Base-by-base conservation (phyloP, 2,329 filamentous ascomycete genomes). In the Hypomyces perniciosus region DNA sequence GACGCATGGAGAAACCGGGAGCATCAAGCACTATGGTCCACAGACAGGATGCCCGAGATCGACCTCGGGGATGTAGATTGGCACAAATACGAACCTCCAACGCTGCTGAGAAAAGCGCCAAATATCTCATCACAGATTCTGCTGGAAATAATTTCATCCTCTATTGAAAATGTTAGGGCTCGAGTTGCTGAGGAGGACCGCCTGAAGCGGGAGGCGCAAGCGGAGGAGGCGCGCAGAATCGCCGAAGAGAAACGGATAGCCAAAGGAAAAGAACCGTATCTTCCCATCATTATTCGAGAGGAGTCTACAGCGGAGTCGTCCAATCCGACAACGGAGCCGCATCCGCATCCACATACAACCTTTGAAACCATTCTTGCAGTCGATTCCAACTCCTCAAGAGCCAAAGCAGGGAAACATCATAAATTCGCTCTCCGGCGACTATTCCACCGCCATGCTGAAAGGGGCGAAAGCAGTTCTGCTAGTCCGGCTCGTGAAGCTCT, bases 1-100 rank as follows among this genome's bases (percentile, higher is more conserved):
- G 55, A 62, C 53, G 27, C 60, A 43, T 60, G 59, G 56, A 46
- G 51, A 46, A 52, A 54, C n/a, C 52, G 55, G 47, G 41, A 62
- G 4, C 43, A 54, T 2, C 48, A 44, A n/a, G 41, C 50, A 35
- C 50, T 59, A 0, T 62, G 61, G 59, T 57, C 52, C 4, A 51
- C 39, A 13, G 58, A 59, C n/a, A 60, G 57, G n/a, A 38, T 61
- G 31, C 29, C 54, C 28, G 52, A 61, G 2, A 56, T 62, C 27
- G 61, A 66, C 12, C 53, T 62, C 41, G 50, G 56, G 4, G 55
- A 63, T 3, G 62, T 70, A 33, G 70, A 76, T 57, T 79, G 77
- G 74, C 69, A 65, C 35, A 62, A 68, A 46, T 78, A 76, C 54
- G 67, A 71, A 3, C 74, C 75, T 4, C 78, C 78, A 0, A 56